Evolutionary conservation across 257 asterid species (phyloP), one percentile per base, ranked within the genome.

Genomic region (Salvia hispanica): DNA sequence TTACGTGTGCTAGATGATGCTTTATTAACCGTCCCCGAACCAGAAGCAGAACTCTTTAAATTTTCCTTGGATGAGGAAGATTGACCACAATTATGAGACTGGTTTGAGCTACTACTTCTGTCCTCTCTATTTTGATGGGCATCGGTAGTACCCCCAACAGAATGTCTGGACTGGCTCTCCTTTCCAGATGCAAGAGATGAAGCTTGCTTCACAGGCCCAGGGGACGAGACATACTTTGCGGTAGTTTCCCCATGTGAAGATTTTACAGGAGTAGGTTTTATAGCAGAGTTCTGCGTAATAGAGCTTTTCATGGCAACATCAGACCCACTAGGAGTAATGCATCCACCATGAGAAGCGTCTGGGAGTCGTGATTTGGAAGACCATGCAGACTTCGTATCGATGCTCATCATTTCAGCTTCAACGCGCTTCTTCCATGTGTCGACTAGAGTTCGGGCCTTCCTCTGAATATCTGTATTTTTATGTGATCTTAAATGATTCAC

Each of bases 401-500:
- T 81, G 42, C 73, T 80, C 55, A 76, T 88, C 96, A 93, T 90
- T 80, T 93, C 97, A 43, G 90, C 96, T 77, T 90, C 95, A 44
- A 93, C 99, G 7, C 99, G 90, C 74, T 90, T 93, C 85, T 93
- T 93, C 99, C 99, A 93, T 1, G 85, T 85, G 79, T 93, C 99
- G 43, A 93, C 97, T 71, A 93, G 78, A 76, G 83, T 74, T 50
- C 95, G 83, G 11, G 96, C 96, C 72, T 90, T 90, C 52, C 76
- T 90, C 69, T 93, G 99, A 62, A 93, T 84, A 42, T 93, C 97
- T 10, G 73, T 42, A 71, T 86, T 93, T 70, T 90, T 93, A 75
- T 93, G 95, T 3, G 91, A 75, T 21, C 99, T 77, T 72, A 93
- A 80, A 81, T 79, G 89, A 78, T 93, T 93, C 70, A 93, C 99